Conservation (phyloP, 2,329 filamentous ascomycete genomes). For the Penicillium sp. region DNA sequence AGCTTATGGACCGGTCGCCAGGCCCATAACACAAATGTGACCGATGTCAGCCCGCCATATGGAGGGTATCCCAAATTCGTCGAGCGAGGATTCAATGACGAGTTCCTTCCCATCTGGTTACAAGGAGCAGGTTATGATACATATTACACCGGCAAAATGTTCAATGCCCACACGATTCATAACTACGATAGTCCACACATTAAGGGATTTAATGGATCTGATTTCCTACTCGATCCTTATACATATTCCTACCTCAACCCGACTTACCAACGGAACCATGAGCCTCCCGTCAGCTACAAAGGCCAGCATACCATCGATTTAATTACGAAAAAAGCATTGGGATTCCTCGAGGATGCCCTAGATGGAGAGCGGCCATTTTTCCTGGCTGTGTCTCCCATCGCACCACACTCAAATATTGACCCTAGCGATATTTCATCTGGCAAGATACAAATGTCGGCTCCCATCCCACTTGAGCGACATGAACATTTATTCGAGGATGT, state of each 20-base stretch:
- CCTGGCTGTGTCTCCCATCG: constrained; percentile 63
- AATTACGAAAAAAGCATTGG: constrained; percentile 58
- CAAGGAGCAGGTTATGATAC: constrained; percentile 54
- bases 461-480: constrained; percentile 61
- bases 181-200: constrained; percentile 49
- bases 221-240: constrained; percentile 46
- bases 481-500: constrained; percentile 60
- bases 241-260: constrained; percentile 69
- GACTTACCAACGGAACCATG: constrained; percentile 61
- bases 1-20: constrained; percentile 64
- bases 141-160: constrained; percentile 57
- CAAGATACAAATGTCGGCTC: constrained; percentile 45
- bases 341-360: constrained; percentile 62
- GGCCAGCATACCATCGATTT: constrained; percentile 60
- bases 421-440: constrained; percentile 33
- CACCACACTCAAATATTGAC: constrained; percentile 61
- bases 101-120: constrained; percentile 54
- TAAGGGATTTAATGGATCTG: constrained; percentile 42
- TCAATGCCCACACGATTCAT: constrained; percentile 51
- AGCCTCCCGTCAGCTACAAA: constrained; percentile 55
- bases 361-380: constrained; percentile 62
- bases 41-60: constrained; percentile 55
- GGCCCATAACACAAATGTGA: constrained; percentile 71
- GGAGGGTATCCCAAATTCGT: constrained; percentile 54
- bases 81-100: constrained; percentile 50